phyloP scores from a whole-genome alignment of 208 protist species.

The Perkinsela sp. region DNA sequence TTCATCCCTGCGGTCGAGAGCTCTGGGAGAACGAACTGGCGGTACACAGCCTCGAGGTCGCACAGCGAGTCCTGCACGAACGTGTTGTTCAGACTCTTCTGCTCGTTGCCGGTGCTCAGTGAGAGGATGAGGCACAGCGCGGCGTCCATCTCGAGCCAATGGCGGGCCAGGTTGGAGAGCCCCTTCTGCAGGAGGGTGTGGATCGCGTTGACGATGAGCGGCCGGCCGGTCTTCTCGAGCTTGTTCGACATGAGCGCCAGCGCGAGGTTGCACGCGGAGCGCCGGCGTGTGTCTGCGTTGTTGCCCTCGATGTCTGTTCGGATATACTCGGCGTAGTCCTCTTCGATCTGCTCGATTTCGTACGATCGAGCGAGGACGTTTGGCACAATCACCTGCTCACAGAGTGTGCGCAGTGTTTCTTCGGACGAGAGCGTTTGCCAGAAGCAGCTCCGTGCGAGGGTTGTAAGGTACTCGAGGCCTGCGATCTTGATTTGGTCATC shows the following conservation, averaged over 20 bases:
- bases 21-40: background rate
- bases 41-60: background rate
- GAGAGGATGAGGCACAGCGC: background rate
- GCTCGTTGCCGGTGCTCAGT: background rate
- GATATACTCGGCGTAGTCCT: slow-evolving; percentile 42
- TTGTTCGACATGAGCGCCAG: slow-evolving; percentile 8
- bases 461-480: slow-evolving; percentile 19
- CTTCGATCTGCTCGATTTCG: slow-evolving; percentile 37
- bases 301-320: slow-evolving; percentile 44
- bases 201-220: background rate
- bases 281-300: slow-evolving; percentile 12
- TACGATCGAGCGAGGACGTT: slow-evolving; percentile 16
- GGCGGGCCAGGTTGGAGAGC: background rate
- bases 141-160: background rate
- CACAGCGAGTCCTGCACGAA: background rate
- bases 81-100: background rate
- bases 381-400: slow-evolving; percentile 38
- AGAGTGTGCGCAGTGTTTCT: slow-evolving; percentile 16
- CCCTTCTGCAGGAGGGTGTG: background rate
- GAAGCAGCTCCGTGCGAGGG: slow-evolving; percentile 10
- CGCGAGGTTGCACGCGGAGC: slow-evolving; percentile 16
- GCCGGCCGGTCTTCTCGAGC: background rate
- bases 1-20: background rate
- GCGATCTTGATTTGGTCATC: background rate
- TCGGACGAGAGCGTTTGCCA: slow-evolving; percentile 11